Evolutionary conservation across 2,329 filamentous ascomycete genomes (phyloP).

Genomic region (Alternaria hordeiaustralica): DNA sequence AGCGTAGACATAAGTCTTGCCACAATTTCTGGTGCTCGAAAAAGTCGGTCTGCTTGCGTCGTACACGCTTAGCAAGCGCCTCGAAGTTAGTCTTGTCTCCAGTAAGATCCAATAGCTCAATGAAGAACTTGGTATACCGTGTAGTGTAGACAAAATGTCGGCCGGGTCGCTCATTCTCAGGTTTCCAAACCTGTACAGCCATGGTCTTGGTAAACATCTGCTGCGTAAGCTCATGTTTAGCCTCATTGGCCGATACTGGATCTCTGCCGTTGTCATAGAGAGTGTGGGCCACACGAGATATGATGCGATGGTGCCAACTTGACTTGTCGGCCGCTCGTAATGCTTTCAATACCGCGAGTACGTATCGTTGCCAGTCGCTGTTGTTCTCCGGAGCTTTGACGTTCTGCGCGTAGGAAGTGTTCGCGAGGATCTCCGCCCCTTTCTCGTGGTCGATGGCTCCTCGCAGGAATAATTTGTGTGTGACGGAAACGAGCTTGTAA

Average conservation of each 20-base stretch:
- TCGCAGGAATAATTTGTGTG: slow-evolving; percentile 77
- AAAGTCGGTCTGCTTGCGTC: slow-evolving; percentile 80
- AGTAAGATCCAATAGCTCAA: slow-evolving; percentile 74
- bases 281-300: slow-evolving; percentile 72
- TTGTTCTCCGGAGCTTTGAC: slow-evolving; percentile 56
- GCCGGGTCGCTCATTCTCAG: slow-evolving; percentile 82
- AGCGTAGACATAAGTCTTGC: slow-evolving; percentile 66
- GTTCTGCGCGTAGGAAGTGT: slow-evolving; percentile 63
- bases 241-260: slow-evolving; percentile 62
- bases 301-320: slow-evolving; percentile 94
- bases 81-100: slow-evolving; percentile 79
- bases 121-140: slow-evolving; percentile 83
- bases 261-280: slow-evolving; percentile 64
- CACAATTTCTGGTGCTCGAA: slow-evolving; percentile 68
- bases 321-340: slow-evolving; percentile 79
- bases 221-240: slow-evolving; percentile 79
- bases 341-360: slow-evolving; percentile 66
- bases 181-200: slow-evolving; percentile 94
- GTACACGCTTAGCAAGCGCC: slow-evolving; percentile 76
- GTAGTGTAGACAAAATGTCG: slow-evolving; percentile 92
- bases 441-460: slow-evolving; percentile 54
- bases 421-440: slow-evolving; percentile 58
- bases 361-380: slow-evolving; percentile 66
- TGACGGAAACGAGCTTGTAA: slow-evolving; percentile 83
- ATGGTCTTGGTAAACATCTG: slow-evolving; percentile 95